Conservation (phyloP, 805 yeast species). For the Candida dajiaensis region DNA sequence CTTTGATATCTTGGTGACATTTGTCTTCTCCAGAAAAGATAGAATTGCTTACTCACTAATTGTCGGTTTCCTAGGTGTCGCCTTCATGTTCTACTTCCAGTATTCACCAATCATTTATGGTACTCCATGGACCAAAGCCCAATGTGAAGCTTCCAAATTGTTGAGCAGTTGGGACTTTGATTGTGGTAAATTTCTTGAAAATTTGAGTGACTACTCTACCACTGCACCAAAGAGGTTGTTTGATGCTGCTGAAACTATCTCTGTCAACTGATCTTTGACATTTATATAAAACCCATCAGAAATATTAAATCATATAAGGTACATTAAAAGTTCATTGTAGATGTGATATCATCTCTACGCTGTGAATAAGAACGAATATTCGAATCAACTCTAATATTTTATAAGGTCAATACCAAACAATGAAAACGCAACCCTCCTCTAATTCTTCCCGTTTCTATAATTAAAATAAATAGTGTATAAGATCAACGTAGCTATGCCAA, state of each 20-base stretch:
- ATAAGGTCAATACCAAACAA: no score
- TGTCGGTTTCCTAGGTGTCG: constrained; percentile 40
- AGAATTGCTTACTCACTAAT: constrained; percentile 39
- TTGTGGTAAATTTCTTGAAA: constrained; percentile 45
- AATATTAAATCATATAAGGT: no score
- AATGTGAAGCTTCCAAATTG: constrained; percentile 58
- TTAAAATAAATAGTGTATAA: constrained; percentile 8
- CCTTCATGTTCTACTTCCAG: constrained; percentile 48
- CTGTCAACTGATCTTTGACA: background rate
- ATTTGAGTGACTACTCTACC: constrained; percentile 1
- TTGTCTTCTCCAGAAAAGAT: constrained; percentile 37
- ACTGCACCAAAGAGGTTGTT: background rate
- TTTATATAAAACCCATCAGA: background rate
- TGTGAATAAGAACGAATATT: background rate
- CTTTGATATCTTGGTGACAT: constrained; percentile 46
- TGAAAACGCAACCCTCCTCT: background rate
- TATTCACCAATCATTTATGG: constrained; percentile 78
- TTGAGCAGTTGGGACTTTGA: constrained; percentile 81
- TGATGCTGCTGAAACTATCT: constrained; percentile 1
- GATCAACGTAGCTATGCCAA: constrained; percentile 16
- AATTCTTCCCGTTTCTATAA: background rate
- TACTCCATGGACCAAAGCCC: constrained; percentile 64
- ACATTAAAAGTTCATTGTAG: no score
- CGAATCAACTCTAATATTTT: background rate
- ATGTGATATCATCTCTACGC: background rate